phyloP scores from a whole-genome alignment of 1,139 yeast genomes.

The Diutina ranongensis region DNA sequence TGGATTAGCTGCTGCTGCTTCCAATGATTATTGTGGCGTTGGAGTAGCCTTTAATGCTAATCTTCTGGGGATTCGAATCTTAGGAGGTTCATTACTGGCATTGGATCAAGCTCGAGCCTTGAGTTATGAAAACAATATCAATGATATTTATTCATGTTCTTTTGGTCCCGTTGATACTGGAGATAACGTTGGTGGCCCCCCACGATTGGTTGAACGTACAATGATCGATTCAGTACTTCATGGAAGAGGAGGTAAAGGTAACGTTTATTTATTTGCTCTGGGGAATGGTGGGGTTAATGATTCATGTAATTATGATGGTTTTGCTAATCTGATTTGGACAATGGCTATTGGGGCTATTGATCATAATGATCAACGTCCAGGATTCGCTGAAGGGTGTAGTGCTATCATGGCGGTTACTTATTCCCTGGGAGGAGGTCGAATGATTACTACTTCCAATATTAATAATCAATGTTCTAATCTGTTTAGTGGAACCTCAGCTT shows the following conservation, averaged over 20 bases:
- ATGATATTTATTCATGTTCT: slow-evolving; percentile 91
- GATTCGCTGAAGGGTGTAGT: slow-evolving; percentile 84
- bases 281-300: slow-evolving; percentile 93
- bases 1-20: slow-evolving; percentile 90
- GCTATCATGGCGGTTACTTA: slow-evolving; percentile 96
- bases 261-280: slow-evolving; percentile 87
- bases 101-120: slow-evolving; percentile 90
- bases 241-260: slow-evolving; percentile 76
- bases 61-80: slow-evolving; percentile 82
- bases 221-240: slow-evolving; percentile 69
- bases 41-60: slow-evolving; percentile 87
- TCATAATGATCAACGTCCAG: slow-evolving; percentile 72
- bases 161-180: slow-evolving; percentile 99
- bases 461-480: slow-evolving; percentile 52
- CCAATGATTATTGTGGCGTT: slow-evolving; percentile 80
- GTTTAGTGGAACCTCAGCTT: slow-evolving; percentile 99
- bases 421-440: slow-evolving; percentile 84
- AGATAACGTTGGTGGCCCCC: slow-evolving; percentile 73
- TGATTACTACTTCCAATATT: slow-evolving; percentile 84
- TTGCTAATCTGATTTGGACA: slow-evolving; percentile 90
- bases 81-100: slow-evolving; percentile 66
- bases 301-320: slow-evolving; percentile 95
- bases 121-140: slow-evolving; percentile 65
- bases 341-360: slow-evolving; percentile 95
- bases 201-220: slow-evolving; percentile 65